These are phyloP conservation scores for Phaffia rhodozyma DNA, from an alignment of 1,284 basidiomycete species.

Conservation along the genomic window DNA sequence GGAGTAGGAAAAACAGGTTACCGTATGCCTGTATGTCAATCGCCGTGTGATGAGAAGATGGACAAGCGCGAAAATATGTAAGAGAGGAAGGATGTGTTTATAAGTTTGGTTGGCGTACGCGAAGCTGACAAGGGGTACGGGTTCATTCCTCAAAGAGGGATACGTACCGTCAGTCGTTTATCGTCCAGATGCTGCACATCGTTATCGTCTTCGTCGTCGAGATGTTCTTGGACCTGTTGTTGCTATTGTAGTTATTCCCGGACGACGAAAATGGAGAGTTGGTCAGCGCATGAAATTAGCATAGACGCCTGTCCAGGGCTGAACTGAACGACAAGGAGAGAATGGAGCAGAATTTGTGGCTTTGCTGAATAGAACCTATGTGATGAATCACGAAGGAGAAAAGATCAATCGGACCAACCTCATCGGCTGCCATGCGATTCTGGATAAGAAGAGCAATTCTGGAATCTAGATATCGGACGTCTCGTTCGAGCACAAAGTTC, in stretches of 20 bases:
- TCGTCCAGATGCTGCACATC: conserved; percentile 87
- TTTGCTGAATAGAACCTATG: background rate
- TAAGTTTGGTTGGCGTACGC: background rate
- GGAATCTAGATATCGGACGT: conserved; percentile 95
- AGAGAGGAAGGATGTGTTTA: background rate
- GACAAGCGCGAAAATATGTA: background rate
- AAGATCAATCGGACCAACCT: conserved; percentile 45
- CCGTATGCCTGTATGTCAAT: conserved; percentile 67
- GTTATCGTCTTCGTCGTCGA: conserved; percentile 85
- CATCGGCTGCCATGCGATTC: conserved; percentile 92
- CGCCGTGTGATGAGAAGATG: background rate
- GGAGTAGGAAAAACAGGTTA: conserved; percentile 96
- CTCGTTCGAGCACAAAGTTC: conserved; percentile 67
- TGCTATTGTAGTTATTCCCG: conserved; percentile 42
- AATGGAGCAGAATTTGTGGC: too few species aligned
- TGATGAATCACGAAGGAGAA: background rate
- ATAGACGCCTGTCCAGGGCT: background rate
- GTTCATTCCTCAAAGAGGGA: background rate
- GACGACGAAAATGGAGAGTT: too few species aligned
- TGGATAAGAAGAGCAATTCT: conserved; percentile 96
- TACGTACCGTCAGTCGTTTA: conserved; percentile 51
- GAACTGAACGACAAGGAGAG: background rate
- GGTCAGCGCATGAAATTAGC: too few species aligned
- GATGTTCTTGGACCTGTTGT: conserved; percentile 82
- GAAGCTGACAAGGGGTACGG: background rate